Base-by-base conservation (phyloP, 352 stramenopile genomes). In the Blastocystis sp. region DNA sequence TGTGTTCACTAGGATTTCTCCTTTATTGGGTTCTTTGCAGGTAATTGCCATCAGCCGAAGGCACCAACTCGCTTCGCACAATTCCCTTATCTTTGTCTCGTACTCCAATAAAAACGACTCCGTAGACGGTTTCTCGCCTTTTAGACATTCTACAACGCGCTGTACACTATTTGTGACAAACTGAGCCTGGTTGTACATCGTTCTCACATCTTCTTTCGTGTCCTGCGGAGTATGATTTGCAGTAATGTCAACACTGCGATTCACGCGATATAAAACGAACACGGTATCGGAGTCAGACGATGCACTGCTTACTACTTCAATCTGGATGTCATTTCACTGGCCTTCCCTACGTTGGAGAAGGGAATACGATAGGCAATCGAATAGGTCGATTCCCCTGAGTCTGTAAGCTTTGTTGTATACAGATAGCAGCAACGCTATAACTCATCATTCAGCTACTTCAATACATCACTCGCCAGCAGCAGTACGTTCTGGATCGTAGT, bases 371-470 rank as follows among this genome's bases (percentile, higher is more conserved):
- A 85, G 50, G 47, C 34, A 55, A 85, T 85, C 4, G 73, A 7
- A 30, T 66, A 85, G 0, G 55, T 55, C 13, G 53, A 39, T 24
- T 85, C 63, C 2, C 73, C 73, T 24, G 59, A 66, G 4, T 47
- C 30, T 24, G 59, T 53, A 2, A 37, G 59, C 20, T 85, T 59
- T 24, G 47, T 68, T 24, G 26, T 37, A 30, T 85, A 85, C 54
- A 85, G 73, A 43, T 85, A 85, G 50, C 73, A 85, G 50, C 73
- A 85, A 24, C 63, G 53, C 73, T 85, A 68, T n/a, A 4, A 18
- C 6, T 85, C 50, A 85, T 16, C 9, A 45, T 34, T 16, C 30
- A 11, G 24, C 20, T 6, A 3, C 47, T 45, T 37, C 5, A 16
- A 24, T 45, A 85, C 73, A 68, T 85, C 26, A 5, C 45, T 66